phyloP scores from a whole-genome alignment of 345 rosid genomes.

The Corymbia maculata region DNA sequence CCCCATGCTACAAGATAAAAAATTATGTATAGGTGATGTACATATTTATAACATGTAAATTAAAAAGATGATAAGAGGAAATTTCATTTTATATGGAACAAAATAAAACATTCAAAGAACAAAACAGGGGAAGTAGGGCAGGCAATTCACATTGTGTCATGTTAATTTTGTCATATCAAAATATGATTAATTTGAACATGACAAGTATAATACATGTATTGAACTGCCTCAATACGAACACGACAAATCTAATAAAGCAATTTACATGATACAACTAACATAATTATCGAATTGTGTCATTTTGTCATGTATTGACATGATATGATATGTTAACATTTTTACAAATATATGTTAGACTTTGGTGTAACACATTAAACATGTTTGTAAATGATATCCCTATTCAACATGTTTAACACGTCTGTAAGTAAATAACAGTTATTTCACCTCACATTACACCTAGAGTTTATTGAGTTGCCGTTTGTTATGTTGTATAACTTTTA shows the following conservation, averaged over 20 bases:
- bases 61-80: neutral
- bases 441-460: neutral
- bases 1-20: neutral
- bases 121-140: neutral
- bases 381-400: too few species aligned
- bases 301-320: neutral
- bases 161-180: neutral
- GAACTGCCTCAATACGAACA: neutral
- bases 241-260: neutral
- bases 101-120: neutral
- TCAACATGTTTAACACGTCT: neutral
- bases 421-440: neutral
- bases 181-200: neutral
- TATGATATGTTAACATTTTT: too few species aligned
- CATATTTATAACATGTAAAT: neutral
- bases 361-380: neutral
- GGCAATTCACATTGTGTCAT: neutral
- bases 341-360: neutral
- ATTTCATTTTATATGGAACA: neutral
- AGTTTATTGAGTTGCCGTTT: neutral
- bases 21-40: neutral
- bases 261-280: neutral
- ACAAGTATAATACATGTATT: neutral
- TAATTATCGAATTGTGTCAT: neutral
- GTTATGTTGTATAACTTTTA: neutral